These are phyloP conservation scores for Penicillium bialowiezense DNA, from an alignment of 495 filamentous ascomycete species.

Conservation along the genomic window DNA sequence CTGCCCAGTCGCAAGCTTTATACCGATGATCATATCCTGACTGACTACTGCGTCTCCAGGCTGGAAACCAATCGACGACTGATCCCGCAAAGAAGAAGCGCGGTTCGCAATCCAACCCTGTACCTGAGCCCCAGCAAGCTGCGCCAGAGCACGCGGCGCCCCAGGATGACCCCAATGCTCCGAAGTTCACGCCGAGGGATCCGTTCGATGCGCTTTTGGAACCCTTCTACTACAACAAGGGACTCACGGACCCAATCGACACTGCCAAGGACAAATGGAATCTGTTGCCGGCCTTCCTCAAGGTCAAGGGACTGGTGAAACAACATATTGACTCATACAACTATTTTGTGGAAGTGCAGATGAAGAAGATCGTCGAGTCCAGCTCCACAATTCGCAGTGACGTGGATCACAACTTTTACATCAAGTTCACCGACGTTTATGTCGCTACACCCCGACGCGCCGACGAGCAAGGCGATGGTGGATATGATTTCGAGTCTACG, in stretches of 20 bases:
- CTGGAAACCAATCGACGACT: slow-evolving; percentile 5
- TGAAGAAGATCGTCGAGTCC: slow-evolving; percentile 92
- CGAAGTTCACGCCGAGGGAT: slow-evolving; percentile 37
- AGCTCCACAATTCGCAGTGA: slow-evolving; percentile 84
- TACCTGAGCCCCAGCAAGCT: slow-evolving; percentile 6
- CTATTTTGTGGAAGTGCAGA: slow-evolving; percentile 89
- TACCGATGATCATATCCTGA: slow-evolving; percentile 2
- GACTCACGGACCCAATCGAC: slow-evolving; percentile 85
- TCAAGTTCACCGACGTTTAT: slow-evolving; percentile 86
- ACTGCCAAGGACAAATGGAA: slow-evolving; percentile 97
- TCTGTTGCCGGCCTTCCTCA: slow-evolving; percentile 89
- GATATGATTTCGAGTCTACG: slow-evolving; percentile 53
- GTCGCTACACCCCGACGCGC: slow-evolving; percentile 73
- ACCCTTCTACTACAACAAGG: slow-evolving; percentile 95
- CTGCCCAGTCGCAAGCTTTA: neutral
- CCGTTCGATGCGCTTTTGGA: slow-evolving; percentile 84
- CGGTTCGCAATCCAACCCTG: slow-evolving; percentile 12
- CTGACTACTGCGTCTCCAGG: neutral
- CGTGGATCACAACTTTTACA: slow-evolving; percentile 79
- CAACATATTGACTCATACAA: slow-evolving; percentile 99
- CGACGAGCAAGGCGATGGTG: slow-evolving; percentile 57
- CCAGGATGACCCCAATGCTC: slow-evolving; percentile 1
- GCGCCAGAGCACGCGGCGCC: slow-evolving; percentile 5
- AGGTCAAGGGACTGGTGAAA: slow-evolving; percentile 94
- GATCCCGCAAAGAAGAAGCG: slow-evolving; percentile 16